Conservation (phyloP, 768 basidiomycete genomes). For the Lanmaoa rubissima region DNA sequence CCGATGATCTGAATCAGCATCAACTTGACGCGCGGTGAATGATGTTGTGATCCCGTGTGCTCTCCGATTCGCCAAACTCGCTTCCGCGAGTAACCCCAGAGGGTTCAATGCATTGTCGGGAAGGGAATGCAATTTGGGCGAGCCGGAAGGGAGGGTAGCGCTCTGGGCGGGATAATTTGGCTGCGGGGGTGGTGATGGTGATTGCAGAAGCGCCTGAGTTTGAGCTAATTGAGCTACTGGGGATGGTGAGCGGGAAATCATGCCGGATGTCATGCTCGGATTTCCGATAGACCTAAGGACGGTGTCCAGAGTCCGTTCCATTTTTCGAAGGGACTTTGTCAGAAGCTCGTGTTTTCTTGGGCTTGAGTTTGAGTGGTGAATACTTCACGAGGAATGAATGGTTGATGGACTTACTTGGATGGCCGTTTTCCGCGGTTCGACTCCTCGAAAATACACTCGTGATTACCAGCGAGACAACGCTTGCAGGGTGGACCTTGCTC, state of each 20-base stretch:
- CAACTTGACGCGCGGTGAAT: slow-evolving; percentile 38
- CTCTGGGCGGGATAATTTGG: slow-evolving; percentile 28
- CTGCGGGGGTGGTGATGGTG: slow-evolving; percentile 48
- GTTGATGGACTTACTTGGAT: slow-evolving; percentile 55
- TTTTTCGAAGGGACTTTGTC: slow-evolving; percentile 79
- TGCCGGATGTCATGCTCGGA: slow-evolving; percentile 71
- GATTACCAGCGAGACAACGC: slow-evolving; percentile 71
- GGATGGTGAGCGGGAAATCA: slow-evolving; percentile 81
- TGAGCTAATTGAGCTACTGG: slow-evolving; percentile 51
- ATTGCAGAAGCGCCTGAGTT: slow-evolving; percentile 57
- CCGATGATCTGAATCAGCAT: slow-evolving; percentile 43
- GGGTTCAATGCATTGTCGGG: slow-evolving; percentile 94
- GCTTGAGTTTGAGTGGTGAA: slow-evolving; percentile 31
- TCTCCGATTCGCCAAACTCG: slow-evolving; percentile 73
- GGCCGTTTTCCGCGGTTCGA: slow-evolving; percentile 92
- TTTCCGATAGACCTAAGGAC: slow-evolving; percentile 88
- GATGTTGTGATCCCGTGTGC: slow-evolving; percentile 48
- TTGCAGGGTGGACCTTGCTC: slow-evolving; percentile 92
- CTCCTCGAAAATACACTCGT: slow-evolving; percentile 97
- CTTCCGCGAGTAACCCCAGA: slow-evolving; percentile 88
- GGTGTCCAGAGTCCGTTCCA: slow-evolving; percentile 91
- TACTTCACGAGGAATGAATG: slow-evolving; percentile 21
- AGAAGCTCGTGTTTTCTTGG: slow-evolving; percentile 81
- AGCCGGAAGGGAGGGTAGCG: slow-evolving; percentile 39
- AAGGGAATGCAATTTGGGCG: slow-evolving; percentile 85